Evolutionary conservation across 1,139 yeast genomes (phyloP), one percentile per base, ranked within the genome.

Genomic region (Suhomyces bribrorum): DNA sequence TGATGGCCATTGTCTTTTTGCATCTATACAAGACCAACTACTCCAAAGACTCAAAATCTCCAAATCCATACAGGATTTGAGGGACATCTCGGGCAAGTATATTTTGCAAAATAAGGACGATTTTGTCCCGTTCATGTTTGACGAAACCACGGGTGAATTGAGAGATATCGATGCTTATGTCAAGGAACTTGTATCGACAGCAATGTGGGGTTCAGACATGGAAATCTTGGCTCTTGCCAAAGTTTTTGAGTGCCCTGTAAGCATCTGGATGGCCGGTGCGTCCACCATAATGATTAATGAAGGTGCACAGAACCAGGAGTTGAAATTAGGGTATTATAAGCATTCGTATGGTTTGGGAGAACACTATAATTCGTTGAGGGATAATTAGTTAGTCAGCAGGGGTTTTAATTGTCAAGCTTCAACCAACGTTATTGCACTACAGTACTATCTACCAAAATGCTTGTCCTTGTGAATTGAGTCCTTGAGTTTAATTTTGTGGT

Each of bases 171-270:
- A 77, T 26, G 77, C 76, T n/a, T 92, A 92, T 58, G 75, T 88
- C 7, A 61, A 67, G 2, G 83, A 83, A 48, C 72, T 92, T 40
- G 84, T 75, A 38, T 66, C 65, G 12, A 87, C 96, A 0, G 81
- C 95, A 0, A 78, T 87, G 72, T 92, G 98, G 98, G 98, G 98
- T 20, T 94, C 96, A 5, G 97, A 92, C 54, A 70, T 89, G 69
- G 98, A 92, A 64, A 81, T 90, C 14, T 59, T 87, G 52, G 96
- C 97, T 0, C 67, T 89, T 30, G 74, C 94, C 1, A 74, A 79
- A 43, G 77, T 76, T 7, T 86, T 73, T 53, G 72, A 81, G 40
- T 81, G 86, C 50, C 84, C 89, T 1, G 79, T 90, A n/a, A 72
- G 81, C 34, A 81, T 92, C 5, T 69, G 83, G 61, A 80, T 86